Percentiles rank a stretch among this genome's conserved stretches.
phyloP scores from a whole-genome alignment of 139 green algal species.

The Asterochloris erici region DNA sequence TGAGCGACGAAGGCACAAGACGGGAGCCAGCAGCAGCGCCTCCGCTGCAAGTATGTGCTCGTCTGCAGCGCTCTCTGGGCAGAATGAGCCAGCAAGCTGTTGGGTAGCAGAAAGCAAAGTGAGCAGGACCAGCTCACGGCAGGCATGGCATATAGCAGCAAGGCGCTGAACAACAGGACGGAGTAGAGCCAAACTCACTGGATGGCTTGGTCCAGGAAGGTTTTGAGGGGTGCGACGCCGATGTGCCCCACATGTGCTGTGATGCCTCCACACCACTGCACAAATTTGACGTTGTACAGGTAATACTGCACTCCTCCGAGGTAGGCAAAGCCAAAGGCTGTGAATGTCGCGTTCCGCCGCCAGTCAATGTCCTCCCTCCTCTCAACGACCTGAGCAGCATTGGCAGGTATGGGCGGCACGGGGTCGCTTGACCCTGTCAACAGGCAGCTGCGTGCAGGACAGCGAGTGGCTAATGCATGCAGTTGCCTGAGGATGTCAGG shows the following conservation, averaged over 20 bases:
- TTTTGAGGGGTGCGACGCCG: slow-evolving; percentile 68
- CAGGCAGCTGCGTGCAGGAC: background rate
- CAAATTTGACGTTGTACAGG: slow-evolving; percentile 82
- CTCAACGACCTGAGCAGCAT: slow-evolving; percentile 68
- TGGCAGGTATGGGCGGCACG: background rate
- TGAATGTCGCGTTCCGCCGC: slow-evolving; percentile 70
- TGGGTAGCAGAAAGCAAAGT: too few species aligned
- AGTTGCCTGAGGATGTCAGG: background rate
- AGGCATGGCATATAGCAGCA: too few species aligned
- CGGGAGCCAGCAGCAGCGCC: too few species aligned
- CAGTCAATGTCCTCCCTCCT: slow-evolving; percentile 69
- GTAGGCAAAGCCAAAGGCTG: slow-evolving; percentile 79
- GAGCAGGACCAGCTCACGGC: too few species aligned
- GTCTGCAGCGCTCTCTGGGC: too few species aligned
- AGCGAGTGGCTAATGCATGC: background rate
- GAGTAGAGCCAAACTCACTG: slow-evolving; percentile 42
- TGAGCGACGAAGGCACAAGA: too few species aligned
- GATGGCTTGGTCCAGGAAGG: slow-evolving; percentile 83
- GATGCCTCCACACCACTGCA: slow-evolving; percentile 60
- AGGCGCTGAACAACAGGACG: too few species aligned
- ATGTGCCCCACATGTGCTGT: slow-evolving; percentile 65
- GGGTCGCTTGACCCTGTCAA: background rate
- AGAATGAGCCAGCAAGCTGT: too few species aligned
- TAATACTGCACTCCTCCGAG: slow-evolving; percentile 87
- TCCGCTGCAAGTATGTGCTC: too few species aligned